Conservation (phyloP, 2,329 filamentous ascomycete species). For the Colletotrichum lentis region DNA sequence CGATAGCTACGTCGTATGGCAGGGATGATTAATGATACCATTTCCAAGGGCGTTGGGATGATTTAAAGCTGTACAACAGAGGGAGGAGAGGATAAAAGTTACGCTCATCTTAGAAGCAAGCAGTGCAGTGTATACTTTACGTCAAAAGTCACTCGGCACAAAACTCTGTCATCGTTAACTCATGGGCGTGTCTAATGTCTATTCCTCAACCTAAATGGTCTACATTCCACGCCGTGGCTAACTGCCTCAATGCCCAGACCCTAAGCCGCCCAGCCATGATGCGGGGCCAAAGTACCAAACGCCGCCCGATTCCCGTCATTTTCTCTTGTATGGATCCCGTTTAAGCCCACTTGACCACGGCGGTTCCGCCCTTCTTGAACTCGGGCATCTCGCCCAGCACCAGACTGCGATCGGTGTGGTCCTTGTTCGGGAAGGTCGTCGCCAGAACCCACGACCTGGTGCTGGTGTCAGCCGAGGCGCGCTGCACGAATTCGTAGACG, state of each 20-base stretch:
- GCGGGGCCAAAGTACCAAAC: slow-evolving; percentile 33
- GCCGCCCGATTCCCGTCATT: slow-evolving; percentile 24
- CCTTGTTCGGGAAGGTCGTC: slow-evolving; percentile 85
- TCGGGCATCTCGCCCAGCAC: slow-evolving; percentile 68
- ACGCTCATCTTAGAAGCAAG: not conserved
- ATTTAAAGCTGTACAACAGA: slow-evolving; percentile 8
- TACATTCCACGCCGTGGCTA: slow-evolving; percentile 34
- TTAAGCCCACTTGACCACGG: slow-evolving; percentile 67
- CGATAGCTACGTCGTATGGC: slow-evolving; percentile 21
- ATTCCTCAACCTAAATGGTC: slow-evolving; percentile 27
- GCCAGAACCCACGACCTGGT: slow-evolving; percentile 75
- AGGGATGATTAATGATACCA: slow-evolving; percentile 39
- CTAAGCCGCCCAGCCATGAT: slow-evolving; percentile 1
- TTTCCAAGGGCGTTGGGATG: slow-evolving; percentile 22
- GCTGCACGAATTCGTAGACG: slow-evolving; percentile 76
- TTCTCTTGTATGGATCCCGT: not conserved
- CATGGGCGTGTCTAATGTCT: slow-evolving; percentile 31
- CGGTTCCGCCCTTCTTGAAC: slow-evolving; percentile 72
- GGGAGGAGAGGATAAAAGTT: not conserved
- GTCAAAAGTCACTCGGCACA: not conserved
- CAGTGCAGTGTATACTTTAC: not conserved
- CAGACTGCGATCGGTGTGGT: slow-evolving; percentile 72
- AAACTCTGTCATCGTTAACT: not conserved
- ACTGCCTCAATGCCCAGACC: slow-evolving; percentile 17
- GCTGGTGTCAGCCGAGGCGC: slow-evolving; percentile 66